These are phyloP conservation scores for Alternaria longipes DNA, from an alignment of 2,329 filamentous ascomycete species.

Conservation along the genomic window DNA sequence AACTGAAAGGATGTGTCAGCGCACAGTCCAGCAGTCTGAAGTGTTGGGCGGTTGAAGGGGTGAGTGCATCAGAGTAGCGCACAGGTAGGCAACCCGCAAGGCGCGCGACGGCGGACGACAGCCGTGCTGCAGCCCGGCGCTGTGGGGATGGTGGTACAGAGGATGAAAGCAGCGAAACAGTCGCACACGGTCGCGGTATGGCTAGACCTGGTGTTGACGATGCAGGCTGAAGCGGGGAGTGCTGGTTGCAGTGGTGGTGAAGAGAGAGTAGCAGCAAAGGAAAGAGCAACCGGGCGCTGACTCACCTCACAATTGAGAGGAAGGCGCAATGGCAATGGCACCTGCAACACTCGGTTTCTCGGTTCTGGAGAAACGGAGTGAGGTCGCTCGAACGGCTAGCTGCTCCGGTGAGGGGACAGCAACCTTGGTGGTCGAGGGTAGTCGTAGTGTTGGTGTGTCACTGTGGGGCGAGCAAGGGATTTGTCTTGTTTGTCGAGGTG, in stretches of 20 bases:
- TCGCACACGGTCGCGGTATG: constrained; percentile 40
- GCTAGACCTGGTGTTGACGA: constrained; percentile 35
- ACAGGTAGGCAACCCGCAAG: constrained; percentile 42
- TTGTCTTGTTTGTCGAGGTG: constrained; percentile 38
- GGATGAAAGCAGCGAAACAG: constrained; percentile 45
- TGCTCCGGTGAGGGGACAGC: constrained; percentile 27
- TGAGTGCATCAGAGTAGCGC: constrained; percentile 50
- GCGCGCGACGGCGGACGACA: constrained; percentile 47
- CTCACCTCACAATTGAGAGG: constrained; percentile 40
- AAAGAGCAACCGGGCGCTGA: constrained; percentile 37
- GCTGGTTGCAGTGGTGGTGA: constrained; percentile 8
- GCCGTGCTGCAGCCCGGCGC: constrained; percentile 41
- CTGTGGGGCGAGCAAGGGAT: constrained; percentile 34
- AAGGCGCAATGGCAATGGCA: constrained; percentile 24
- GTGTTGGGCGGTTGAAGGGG: constrained; percentile 38
- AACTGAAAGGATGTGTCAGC: constrained; percentile 43
- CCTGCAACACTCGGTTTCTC: constrained; percentile 11
- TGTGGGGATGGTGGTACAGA: constrained; percentile 45
- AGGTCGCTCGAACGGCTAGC: constrained; percentile 13
- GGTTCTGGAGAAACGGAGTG: constrained; percentile 17
- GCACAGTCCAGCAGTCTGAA: constrained; percentile 32
- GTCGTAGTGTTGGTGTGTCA: constrained; percentile 13
- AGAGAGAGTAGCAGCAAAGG: constrained; percentile 1
- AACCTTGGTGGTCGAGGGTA: constrained; percentile 23
- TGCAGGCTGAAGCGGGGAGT: constrained; percentile 23